These are phyloP conservation scores for Crotalaria pallida DNA, from an alignment of 306 rosid genomes.

Conservation along the genomic window DNA sequence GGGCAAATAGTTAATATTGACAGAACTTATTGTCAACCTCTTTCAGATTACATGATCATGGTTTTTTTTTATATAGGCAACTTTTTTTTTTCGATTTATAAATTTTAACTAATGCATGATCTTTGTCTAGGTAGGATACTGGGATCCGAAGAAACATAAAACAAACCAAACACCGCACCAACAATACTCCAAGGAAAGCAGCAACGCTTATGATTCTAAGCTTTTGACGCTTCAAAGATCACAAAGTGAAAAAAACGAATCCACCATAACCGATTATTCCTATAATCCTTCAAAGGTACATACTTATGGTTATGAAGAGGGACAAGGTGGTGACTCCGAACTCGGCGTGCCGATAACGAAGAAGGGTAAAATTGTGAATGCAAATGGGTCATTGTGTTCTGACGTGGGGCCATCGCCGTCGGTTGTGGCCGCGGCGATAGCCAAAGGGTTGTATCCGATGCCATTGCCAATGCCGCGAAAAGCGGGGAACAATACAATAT, in stretches of 20 bases:
- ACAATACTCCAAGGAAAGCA: not conserved
- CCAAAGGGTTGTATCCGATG: slow-evolving; percentile 48
- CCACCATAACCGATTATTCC: slow-evolving; percentile 4
- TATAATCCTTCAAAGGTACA: not conserved
- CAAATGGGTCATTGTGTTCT: slow-evolving; percentile 52
- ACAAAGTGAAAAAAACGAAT: slow-evolving; percentile 26
- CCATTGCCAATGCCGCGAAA: slow-evolving; percentile 6
- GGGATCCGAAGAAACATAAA: slow-evolving; percentile 34
- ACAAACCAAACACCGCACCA: not conserved
- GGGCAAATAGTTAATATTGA: no score
- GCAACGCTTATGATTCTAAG: not conserved
- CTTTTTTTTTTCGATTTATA: no score
- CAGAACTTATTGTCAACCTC: no score
- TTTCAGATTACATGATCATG: no score
- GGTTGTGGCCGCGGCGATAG: slow-evolving; percentile 72
- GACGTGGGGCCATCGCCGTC: slow-evolving; percentile 77
- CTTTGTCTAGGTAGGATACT: slow-evolving; percentile 13
- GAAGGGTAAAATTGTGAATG: slow-evolving; percentile 12
- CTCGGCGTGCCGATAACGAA: not conserved
- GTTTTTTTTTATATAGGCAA: no score
- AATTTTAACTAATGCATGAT: no score
- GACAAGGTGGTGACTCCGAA: slow-evolving; percentile 12
- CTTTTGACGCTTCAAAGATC: slow-evolving; percentile 30
- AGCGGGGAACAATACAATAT: slow-evolving; percentile 28
- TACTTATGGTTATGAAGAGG: not conserved